Percentiles rank a stretch among this genome's conserved stretches.
phyloP scores from a whole-genome alignment of 495 filamentous ascomycete species.

The Lepidopterella palustris region DNA sequence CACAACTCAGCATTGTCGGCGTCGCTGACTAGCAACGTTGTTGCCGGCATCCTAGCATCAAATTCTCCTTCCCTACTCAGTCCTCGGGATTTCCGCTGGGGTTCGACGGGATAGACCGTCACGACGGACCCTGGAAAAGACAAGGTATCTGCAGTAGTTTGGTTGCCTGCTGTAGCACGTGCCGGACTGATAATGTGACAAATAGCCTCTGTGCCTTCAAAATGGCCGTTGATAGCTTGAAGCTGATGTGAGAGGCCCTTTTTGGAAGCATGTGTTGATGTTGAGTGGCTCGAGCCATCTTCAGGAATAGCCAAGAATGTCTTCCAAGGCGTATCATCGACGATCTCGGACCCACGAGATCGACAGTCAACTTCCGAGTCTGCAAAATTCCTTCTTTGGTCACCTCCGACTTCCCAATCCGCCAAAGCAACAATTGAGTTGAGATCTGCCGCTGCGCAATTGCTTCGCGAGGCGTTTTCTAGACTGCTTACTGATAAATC shows the following conservation, averaged over 20 bases:
- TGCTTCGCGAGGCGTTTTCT: background rate
- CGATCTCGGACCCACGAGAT: constrained; percentile 1
- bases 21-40: background rate
- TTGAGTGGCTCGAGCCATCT: constrained; percentile 12
- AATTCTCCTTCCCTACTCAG: background rate
- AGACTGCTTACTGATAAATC: background rate
- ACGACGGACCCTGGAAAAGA: background rate
- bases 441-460: background rate
- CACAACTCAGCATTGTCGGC: constrained; percentile 14
- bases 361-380: background rate
- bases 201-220: background rate
- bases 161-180: background rate
- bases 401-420: background rate
- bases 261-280: constrained; percentile 2
- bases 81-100: background rate
- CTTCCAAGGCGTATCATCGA: constrained; percentile 22
- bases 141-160: background rate
- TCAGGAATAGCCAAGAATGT: constrained; percentile 13
- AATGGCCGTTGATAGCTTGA: background rate
- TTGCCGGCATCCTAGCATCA: background rate
- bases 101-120: background rate
- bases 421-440: background rate
- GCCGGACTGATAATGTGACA: background rate
- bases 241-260: background rate
- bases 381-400: background rate